Evolutionary conservation across 306 rosid genomes (phyloP), one percentile per base, ranked within the genome.

Genomic region (Comarum palustre): DNA sequence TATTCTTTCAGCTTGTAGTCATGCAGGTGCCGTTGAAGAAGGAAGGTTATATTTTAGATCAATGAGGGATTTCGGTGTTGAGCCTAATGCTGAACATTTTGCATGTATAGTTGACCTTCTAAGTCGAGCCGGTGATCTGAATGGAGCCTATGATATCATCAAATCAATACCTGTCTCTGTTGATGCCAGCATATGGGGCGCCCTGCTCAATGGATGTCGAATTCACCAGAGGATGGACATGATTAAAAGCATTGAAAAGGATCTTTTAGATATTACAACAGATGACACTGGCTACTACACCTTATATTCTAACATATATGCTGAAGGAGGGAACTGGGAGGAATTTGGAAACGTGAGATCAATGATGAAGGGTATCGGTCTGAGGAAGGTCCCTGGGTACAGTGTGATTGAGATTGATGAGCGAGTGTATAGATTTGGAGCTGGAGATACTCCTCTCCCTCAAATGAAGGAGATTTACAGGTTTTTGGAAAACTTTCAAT

Each of bases 241-340:
- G 78, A 75, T 90, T 68, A 69, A 80, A 62, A 81, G 64, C 66
- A 86, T 93, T 42, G 67, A 80, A 66, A 58, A 51, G 51, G 96
- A 87, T 59, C 81, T 90, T 48, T 24, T 43, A 46, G 82, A 82
- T 52, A 75, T 89, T 63, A 75, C 55, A 17, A 90, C 94, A 34
- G 84, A 83, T 78, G 97, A 91, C 88, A 83, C 91, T 60, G 98
- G 98, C 59, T 89, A 90, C 86, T 90, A 87, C 73, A 84, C 97
- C 61, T 86, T 93, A 79, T 79, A 90, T 73, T 93, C 98, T 48
- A 93, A 93, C 77, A 82, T 90, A 85, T 82, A 89, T 47, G 96
- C 96, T 6, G 96, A 89, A 83, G 97, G 78, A 75, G 98, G 96
- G 79, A 85, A 89, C 68, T 89, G 90, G 94, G 80, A 82, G 74